Evolutionary conservation across 345 rosid species (phyloP).

Genomic region (Theobroma cacao): DNA sequence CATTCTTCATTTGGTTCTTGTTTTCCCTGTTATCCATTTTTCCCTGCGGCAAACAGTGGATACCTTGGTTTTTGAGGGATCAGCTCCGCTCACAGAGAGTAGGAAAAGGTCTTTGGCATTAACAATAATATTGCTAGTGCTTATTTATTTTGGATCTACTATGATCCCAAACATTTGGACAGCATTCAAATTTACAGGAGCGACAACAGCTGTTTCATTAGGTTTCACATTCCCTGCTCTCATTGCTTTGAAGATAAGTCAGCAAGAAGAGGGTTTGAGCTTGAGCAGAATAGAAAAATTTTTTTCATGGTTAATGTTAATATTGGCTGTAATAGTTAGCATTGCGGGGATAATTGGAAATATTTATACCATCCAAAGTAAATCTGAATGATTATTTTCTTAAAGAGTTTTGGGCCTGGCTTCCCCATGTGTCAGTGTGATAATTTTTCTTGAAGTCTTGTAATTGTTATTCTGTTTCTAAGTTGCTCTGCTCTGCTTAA

Average conservation of each 20-base stretch:
- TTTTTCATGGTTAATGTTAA: slow-evolving; percentile 70
- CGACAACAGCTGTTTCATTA: slow-evolving; percentile 93
- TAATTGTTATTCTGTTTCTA: background rate
- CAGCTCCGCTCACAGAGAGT: slow-evolving; percentile 76
- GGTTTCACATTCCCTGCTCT: slow-evolving; percentile 94
- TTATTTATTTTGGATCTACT: slow-evolving; percentile 78
- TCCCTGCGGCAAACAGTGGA: slow-evolving; percentile 87
- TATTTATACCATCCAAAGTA: slow-evolving; percentile 54
- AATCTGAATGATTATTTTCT: slow-evolving; percentile 29
- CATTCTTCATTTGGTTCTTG: slow-evolving; percentile 88
- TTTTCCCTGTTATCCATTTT: slow-evolving; percentile 96
- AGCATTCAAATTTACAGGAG: slow-evolving; percentile 96
- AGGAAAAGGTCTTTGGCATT: slow-evolving; percentile 70
- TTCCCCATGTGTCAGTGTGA: slow-evolving; percentile 2
- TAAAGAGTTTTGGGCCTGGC: background rate
- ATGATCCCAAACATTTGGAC: slow-evolving; percentile 97
- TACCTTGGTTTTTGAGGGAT: slow-evolving; percentile 58
- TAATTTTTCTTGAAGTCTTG: background rate
- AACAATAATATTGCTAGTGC: slow-evolving; percentile 52
- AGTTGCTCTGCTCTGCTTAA: background rate
- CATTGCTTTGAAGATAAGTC: slow-evolving; percentile 61
- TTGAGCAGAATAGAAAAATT: slow-evolving; percentile 31
- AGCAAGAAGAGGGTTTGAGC: slow-evolving; percentile 48
- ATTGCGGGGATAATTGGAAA: slow-evolving; percentile 74
- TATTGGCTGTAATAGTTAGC: slow-evolving; percentile 68